Conservation (phyloP, 225 moss, liverwort and hornwort genomes). For the Polytrichum formosum region DNA sequence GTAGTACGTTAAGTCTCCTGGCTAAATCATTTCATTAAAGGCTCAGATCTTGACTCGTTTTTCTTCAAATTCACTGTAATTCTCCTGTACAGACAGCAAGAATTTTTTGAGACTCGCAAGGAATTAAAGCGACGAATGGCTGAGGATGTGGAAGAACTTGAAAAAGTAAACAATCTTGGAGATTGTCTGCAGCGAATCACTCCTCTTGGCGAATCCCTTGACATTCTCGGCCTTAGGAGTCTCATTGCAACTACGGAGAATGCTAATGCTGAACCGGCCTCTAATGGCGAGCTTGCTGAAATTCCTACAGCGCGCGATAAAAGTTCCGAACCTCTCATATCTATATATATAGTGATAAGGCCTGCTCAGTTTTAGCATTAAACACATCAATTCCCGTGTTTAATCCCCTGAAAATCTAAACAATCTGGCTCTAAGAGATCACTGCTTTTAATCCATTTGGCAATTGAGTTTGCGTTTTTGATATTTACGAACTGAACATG, state of each 20-base stretch:
- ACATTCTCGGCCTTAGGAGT: slow-evolving; percentile 50
- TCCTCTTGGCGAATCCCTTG: slow-evolving; percentile 50
- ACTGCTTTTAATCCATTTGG: too few relatives aligned
- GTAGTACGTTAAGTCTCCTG: too few relatives aligned
- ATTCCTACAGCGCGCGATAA: background rate
- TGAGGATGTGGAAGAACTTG: slow-evolving; percentile 28
- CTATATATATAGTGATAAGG: background rate
- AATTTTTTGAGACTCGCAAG: slow-evolving; percentile 47
- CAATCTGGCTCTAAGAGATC: too few relatives aligned
- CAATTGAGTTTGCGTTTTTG: too few relatives aligned
- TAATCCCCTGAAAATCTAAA: too few relatives aligned
- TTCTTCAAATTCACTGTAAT: background rate
- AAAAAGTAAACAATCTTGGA: slow-evolving; percentile 34
- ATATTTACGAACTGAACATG: too few relatives aligned
- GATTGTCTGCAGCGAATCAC: slow-evolving; percentile 42
- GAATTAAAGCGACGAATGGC: slow-evolving; percentile 26
- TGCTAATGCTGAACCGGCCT: slow-evolving; percentile 13
- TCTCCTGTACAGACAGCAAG: slow-evolving; percentile 34
- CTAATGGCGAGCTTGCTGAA: slow-evolving; percentile 5
- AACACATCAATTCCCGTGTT: background rate
- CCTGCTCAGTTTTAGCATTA: background rate
- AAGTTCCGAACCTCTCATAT: background rate
- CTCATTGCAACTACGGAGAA: slow-evolving; percentile 28
- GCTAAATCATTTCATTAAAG: too few relatives aligned
- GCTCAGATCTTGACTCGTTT: too few relatives aligned